Evolutionary conservation across 1,284 basidiomycete genomes (phyloP), one percentile per base, ranked within the genome.

Genomic region (Malassezia arunalokei): DNA sequence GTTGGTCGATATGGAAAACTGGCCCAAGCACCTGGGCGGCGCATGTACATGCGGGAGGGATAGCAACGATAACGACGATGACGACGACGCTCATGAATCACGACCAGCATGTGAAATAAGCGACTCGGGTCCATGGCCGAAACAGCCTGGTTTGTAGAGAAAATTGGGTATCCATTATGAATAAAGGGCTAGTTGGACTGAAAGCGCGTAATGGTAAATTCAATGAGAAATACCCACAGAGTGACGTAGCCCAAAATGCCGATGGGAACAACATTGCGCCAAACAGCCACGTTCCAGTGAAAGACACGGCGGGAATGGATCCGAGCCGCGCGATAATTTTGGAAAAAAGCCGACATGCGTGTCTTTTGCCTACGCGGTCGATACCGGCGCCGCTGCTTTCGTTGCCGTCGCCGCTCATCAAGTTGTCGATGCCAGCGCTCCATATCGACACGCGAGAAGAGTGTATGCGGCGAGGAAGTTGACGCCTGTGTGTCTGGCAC

Each of bases 281-380:
- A 57, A 35, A 72, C 59, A n/a, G 68, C 68, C 35, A 71, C 69
- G 17, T 69, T 62, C 69, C 69, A 72, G 40, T 68, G 69, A 47
- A 72, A 71, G 17, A 66, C 66, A 14, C 69, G 51, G 6, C 63
- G 49, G 3, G 47, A 49, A 41, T 46, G 49, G 24, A 56, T 56
- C 8, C 44, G 49, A 3, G 49, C 49, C 3, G 49, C 54, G 15
- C 45, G 49, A 32, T 51, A 47, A 29, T 47, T 56, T 40, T 52
- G 49, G 37, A 51, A 52, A 17, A 51, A 50, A 5, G 37, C 28
- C 5, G 54, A 56, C 7, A 51, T 51, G 8, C 47, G 48, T 9
- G 33, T 17, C 40, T 42, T 40, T 14, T 42, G 15, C 29, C 29
- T 31, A 24, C 39, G 30, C 17, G 27, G 35, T 20, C 31, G 31